Conservation (phyloP, 1,284 basidiomycete species). For the Sanghuangporus weigelae region DNA sequence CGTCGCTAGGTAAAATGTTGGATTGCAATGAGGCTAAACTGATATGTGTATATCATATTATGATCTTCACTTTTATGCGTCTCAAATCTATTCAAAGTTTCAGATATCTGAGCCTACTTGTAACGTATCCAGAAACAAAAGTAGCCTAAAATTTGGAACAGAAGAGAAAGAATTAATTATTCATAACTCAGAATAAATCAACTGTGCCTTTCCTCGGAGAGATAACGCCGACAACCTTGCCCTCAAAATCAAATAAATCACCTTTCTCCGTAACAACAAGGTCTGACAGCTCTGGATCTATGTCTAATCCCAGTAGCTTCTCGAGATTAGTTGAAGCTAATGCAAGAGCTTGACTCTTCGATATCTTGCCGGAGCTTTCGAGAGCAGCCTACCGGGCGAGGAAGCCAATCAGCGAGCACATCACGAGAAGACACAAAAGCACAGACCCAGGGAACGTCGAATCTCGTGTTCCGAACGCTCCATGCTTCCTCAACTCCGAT, state of each 20-base stretch:
- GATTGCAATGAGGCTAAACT: not conserved
- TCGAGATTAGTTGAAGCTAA: slow-evolving; percentile 62
- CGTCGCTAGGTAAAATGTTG: not conserved
- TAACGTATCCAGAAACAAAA: too few relatives aligned
- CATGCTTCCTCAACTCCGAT: slow-evolving; percentile 58
- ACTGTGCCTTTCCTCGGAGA: slow-evolving; percentile 40
- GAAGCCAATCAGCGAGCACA: not conserved
- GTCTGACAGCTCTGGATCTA: slow-evolving; percentile 35
- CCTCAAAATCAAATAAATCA: slow-evolving; percentile 50
- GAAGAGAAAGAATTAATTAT: too few relatives aligned
- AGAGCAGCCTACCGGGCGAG: slow-evolving; percentile 23
- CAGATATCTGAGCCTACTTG: too few relatives aligned
- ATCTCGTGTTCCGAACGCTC: slow-evolving; percentile 62
- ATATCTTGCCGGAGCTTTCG: slow-evolving; percentile 43
- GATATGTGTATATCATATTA: too few relatives aligned
- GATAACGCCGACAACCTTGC: slow-evolving; percentile 57
- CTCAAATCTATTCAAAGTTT: too few relatives aligned
- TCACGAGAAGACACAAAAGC: slow-evolving; percentile 24
- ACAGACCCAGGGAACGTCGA: slow-evolving; percentile 66
- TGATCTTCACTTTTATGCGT: too few relatives aligned
- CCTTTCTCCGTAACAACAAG: slow-evolving; percentile 68
- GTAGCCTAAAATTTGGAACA: too few relatives aligned
- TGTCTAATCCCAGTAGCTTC: slow-evolving; percentile 53
- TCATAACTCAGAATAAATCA: slow-evolving; percentile 34
- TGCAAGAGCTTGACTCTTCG: slow-evolving; percentile 48